Base-by-base conservation (phyloP, 352 stramenopile genomes). In the Phytophthora ohioensis region DNA sequence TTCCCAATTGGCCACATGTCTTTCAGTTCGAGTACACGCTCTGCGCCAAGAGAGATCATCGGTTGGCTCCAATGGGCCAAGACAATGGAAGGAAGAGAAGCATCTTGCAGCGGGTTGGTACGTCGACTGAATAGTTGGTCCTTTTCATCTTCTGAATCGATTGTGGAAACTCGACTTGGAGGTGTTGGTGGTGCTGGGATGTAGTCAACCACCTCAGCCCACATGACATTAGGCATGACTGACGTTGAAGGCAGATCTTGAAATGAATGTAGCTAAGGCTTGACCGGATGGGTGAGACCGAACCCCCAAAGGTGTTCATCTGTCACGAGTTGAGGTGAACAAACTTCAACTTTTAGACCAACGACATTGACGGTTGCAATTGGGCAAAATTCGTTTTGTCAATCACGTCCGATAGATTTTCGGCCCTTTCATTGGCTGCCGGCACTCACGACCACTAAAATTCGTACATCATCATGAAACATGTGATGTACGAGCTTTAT, bases 31-130 rank as follows among this genome's bases (percentile, higher is more conserved):
- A 82, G 57, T n/a, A 68, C 49, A n/a, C 68, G 57, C 3, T 73
- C 61, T 15, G 71, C 65, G 7, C 80, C 82, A 21, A 69, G 59
- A 6, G 48, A 52, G 9, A 90, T 68, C 47, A 90, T 69, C 46
- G 71, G 72, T 13, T 79, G 65, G 45, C 88, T 51, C 82, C 82
- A 90, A 51, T 71, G 80, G 35, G 87, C 55, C 52, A 71, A 76
- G 10, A 82, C 57, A 52, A 79, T 55, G n/a, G 80, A 84, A 39
- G 82, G 54, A 52, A 71, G 69, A 31, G 75, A 80, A 11, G 67
- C 73, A n/a, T 45, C 46, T 17, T 82, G 70, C 6, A 87, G 54
- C 30, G 79, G 79, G 27, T 79, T 81, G 17, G 66, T 38, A 1
- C 60, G 46, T 49, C 46, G 43, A 39, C 56, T 58, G 43, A 72